Conservation (phyloP, 2,329 filamentous ascomycete species). For the Phyllosticta capitalensis region DNA sequence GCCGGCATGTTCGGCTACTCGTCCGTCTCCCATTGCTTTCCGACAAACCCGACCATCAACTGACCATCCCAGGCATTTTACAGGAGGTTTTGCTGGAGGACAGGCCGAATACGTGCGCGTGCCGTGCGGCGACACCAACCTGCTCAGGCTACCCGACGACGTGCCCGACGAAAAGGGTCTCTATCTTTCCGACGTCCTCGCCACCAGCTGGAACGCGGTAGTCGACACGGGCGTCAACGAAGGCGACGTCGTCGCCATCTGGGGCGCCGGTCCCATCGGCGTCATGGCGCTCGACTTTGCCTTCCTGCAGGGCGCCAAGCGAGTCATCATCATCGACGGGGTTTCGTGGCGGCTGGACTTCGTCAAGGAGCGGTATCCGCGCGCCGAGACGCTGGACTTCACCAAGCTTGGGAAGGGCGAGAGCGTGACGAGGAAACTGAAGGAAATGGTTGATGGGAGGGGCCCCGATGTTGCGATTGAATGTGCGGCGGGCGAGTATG, state of each 20-base stretch:
- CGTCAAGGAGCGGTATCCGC: conserved; percentile 53
- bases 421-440: conserved; percentile 62
- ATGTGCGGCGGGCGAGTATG: conserved; percentile 53
- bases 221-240: conserved; percentile 75
- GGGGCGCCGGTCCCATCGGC: conserved; percentile 80
- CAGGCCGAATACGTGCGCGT: conserved; percentile 83
- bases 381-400: conserved; percentile 63
- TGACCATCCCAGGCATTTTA: conserved; percentile 62
- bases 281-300: conserved; percentile 64
- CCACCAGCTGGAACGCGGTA: conserved; percentile 72
- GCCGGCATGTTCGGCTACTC: conserved; percentile 53
- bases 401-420: conserved; percentile 50
- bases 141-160: conserved; percentile 66
- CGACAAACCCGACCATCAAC: too few relatives aligned
- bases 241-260: conserved; percentile 70
- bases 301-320: conserved; percentile 60
- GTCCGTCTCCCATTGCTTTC: too few relatives aligned
- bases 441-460: conserved; percentile 58
- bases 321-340: conserved; percentile 71
- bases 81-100: conserved; percentile 76
- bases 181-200: conserved; percentile 71
- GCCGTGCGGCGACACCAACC: conserved; percentile 69
- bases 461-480: conserved; percentile 71
- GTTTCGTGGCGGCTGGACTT: conserved; percentile 58
- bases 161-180: conserved; percentile 79